Percentiles rank a stretch among this genome's conserved stretches.
Conservation (phyloP, 1,284 basidiomycete species). For the Gastroboletus turbinatus region DNA sequence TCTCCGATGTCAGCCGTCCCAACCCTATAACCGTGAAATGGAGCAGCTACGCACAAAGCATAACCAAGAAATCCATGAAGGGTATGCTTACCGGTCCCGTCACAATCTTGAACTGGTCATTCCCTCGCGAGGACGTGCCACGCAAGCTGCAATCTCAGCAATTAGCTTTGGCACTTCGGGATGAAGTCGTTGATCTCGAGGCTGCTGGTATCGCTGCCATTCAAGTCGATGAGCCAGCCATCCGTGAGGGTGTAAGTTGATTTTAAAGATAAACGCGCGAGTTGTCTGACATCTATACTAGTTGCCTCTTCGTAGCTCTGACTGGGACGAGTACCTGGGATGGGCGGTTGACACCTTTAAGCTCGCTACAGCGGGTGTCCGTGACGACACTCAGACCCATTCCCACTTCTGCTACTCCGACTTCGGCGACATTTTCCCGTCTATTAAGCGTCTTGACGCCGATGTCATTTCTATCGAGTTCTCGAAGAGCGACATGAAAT, state of each 20-base stretch:
- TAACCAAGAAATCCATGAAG: conserved; percentile 97
- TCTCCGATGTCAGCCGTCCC: conserved; percentile 96
- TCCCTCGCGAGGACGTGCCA: conserved; percentile 98
- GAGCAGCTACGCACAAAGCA: conserved; percentile 95
- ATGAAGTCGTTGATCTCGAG: conserved; percentile 98
- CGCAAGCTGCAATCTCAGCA: conserved; percentile 98
- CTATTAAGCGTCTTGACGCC: conserved; percentile 95
- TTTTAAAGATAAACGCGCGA: not conserved
- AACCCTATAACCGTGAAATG: conserved; percentile 95
- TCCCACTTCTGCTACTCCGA: conserved; percentile 98
- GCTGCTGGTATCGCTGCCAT: conserved; percentile 97
- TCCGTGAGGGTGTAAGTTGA: conserved; percentile 89
- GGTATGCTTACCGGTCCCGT: conserved; percentile 98
- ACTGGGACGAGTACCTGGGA: conserved; percentile 93
- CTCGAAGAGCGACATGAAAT: conserved; percentile 97
- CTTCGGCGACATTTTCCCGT: conserved; percentile 98
- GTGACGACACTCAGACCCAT: conserved; percentile 91
- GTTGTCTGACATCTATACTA: conserved; percentile 31
- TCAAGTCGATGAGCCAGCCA: conserved; percentile 99
- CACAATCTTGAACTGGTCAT: conserved; percentile 99
- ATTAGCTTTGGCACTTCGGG: conserved; percentile 96
- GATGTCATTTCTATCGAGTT: conserved; percentile 99
- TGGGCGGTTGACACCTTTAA: conserved; percentile 99
- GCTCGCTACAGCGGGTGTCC: conserved; percentile 91
- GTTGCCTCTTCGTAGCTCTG: conserved; percentile 90